Evolutionary conservation across 768 basidiomycete genomes (phyloP).

Genomic region (Lactifluus piperatus): DNA sequence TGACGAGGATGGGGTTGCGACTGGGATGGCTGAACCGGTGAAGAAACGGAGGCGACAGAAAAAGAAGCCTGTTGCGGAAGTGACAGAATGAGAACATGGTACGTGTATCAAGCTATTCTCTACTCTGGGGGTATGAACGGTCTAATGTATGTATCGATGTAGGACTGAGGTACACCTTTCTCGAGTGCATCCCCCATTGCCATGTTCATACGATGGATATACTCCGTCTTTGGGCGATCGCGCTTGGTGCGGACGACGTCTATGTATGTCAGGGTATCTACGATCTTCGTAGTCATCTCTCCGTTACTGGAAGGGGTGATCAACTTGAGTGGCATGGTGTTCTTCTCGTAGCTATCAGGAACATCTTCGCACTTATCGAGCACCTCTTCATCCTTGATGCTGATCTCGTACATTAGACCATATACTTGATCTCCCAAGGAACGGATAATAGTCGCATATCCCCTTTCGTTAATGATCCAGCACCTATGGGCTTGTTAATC

Average conservation of each 20-base stretch:
- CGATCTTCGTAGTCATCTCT: not conserved
- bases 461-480: conserved; percentile 13
- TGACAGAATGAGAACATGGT: not conserved
- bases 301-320: not conserved
- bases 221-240: conserved; percentile 6
- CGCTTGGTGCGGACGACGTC: not conserved
- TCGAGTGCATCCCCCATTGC: conserved; percentile 3
- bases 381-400: not conserved
- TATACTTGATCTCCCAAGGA: conserved; percentile 4
- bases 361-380: conserved; percentile 8
- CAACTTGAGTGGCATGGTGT: not conserved
- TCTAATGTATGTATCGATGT: conserved; percentile 12
- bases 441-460: conserved; percentile 7
- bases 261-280: conserved; percentile 6
- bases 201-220: conserved; percentile 13
- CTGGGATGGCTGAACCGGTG: conserved; percentile 15
- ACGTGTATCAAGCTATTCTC: not conserved
- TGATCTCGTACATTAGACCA: conserved; percentile 7
- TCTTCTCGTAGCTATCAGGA: conserved; percentile 1
- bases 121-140: conserved; percentile 9
- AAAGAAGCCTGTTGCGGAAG: conserved; percentile 20
- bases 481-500: not conserved
- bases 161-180: conserved; percentile 4
- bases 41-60: conserved; percentile 38
- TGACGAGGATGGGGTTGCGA: conserved; percentile 13